phyloP scores from a whole-genome alignment of 495 filamentous ascomycete genomes.

The Collariella sp. region DNA sequence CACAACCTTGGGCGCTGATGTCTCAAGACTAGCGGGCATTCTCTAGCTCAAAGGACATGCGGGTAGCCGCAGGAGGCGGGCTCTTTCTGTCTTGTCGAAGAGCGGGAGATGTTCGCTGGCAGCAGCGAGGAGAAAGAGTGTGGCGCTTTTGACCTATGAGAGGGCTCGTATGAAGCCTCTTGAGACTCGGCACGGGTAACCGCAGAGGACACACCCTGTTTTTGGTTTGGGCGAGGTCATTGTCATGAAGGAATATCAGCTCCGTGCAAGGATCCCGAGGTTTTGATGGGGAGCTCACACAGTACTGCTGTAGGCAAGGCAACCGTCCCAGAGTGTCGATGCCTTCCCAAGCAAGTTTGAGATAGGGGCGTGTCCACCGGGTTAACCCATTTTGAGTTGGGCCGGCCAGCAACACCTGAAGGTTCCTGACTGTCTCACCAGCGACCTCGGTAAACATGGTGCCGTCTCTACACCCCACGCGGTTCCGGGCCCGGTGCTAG shows the following conservation, averaged over 20 bases:
- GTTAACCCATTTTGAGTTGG: conserved; percentile 7
- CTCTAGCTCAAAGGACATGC: background rate
- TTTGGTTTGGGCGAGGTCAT: conserved; percentile 5
- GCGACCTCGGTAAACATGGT: conserved; percentile 10
- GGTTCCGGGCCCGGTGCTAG: background rate
- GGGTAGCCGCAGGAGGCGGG: conserved; percentile 9
- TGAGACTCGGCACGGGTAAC: conserved; percentile 11
- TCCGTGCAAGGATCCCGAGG: background rate
- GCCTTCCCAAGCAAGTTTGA: background rate
- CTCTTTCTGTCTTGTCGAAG: conserved; percentile 4
- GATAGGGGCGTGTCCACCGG: background rate
- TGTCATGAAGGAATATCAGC: conserved; percentile 5
- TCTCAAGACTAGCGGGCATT: background rate
- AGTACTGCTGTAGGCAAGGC: conserved; percentile 8
- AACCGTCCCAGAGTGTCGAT: conserved; percentile 11
- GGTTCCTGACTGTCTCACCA: conserved; percentile 9
- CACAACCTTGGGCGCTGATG: conserved; percentile 1
- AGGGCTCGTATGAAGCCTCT: too few relatives aligned
- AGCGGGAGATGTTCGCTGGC: conserved; percentile 6
- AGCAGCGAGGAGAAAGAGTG: background rate
- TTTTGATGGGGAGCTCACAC: too few relatives aligned
- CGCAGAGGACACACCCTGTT: conserved; percentile 15
- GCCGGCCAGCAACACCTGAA: conserved; percentile 2
- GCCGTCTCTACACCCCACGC: conserved; percentile 4
- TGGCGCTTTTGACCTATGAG: conserved; percentile 11